Evolutionary conservation across 2,329 filamentous ascomycete species (phyloP).

Genomic region (Didymellaceae sp.): DNA sequence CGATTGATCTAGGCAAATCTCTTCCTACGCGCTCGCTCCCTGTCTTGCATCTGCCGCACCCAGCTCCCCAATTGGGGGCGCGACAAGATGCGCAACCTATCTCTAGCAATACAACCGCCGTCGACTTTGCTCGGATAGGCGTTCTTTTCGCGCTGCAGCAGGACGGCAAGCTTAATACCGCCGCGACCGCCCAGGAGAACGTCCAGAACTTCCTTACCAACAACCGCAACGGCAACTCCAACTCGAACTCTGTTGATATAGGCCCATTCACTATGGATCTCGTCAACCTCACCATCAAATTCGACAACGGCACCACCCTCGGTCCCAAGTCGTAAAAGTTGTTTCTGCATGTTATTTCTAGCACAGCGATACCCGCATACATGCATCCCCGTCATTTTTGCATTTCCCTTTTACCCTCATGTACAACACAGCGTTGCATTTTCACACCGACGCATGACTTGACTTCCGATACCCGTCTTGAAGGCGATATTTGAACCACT

Average conservation of each 20-base stretch:
- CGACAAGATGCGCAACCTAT: constrained; percentile 37
- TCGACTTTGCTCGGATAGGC: constrained; percentile 56
- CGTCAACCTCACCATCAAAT: constrained; percentile 38
- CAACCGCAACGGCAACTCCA: constrained; percentile 37
- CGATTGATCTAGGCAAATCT: constrained; percentile 27
- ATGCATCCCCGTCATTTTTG: constrained; percentile 11
- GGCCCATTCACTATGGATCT: constrained; percentile 43
- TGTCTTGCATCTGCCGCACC: constrained; percentile 33
- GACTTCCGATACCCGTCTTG: constrained; percentile 3
- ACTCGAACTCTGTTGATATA: constrained; percentile 34
- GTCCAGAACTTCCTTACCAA: constrained; percentile 48
- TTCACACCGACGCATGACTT: not conserved
- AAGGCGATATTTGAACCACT: constrained; percentile 6
- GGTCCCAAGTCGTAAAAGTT: constrained; percentile 20
- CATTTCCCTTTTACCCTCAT: constrained; percentile 1
- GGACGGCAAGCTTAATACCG: constrained; percentile 47
- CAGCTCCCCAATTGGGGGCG: constrained; percentile 19
- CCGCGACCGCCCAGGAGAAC: constrained; percentile 52
- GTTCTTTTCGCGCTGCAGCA: constrained; percentile 56
- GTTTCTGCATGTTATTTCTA: constrained; percentile 9
- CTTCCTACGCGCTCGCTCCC: constrained; percentile 34
- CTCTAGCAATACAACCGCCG: constrained; percentile 43
- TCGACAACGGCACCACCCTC: constrained; percentile 44
- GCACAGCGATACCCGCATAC: constrained; percentile 21
- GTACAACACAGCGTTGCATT: constrained; percentile 14